These are phyloP conservation scores for Puccinellia tenuiflora DNA, from an alignment of 176 grass and related monocot genomes.

Conservation along the genomic window DNA sequence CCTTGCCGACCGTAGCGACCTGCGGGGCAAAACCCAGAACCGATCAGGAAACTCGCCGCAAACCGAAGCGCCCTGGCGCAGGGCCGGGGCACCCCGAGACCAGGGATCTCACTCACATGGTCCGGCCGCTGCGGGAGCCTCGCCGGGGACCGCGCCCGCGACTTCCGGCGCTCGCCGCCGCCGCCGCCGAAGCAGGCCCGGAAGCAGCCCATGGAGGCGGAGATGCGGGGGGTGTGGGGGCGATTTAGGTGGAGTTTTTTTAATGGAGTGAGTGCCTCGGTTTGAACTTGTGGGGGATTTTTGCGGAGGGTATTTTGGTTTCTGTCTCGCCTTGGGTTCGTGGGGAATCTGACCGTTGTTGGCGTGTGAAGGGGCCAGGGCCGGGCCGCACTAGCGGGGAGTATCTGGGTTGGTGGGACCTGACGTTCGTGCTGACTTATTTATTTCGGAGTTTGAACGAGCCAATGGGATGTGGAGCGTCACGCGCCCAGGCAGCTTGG, in stretches of 20 bases:
- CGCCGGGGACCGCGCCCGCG: constrained; percentile 6
- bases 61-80: not conserved
- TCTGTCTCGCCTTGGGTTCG: not conserved
- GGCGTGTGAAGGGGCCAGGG: not conserved
- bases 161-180: constrained; percentile 24
- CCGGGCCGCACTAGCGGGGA: too few relatives aligned
- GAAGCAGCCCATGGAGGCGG: constrained; percentile 82
- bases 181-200: constrained; percentile 70
- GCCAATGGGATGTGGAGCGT: not conserved
- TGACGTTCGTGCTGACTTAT: not conserved
- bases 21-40: constrained; percentile 4
- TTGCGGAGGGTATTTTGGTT: not conserved
- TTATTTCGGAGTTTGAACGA: not conserved
- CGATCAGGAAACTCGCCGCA: constrained; percentile 6
- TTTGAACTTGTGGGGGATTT: constrained; percentile 4
- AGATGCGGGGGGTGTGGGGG: not conserved
- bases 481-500: too few relatives aligned
- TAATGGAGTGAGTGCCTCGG: not conserved
- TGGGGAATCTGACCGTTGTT: constrained; percentile 46
- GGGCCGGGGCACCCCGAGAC: not conserved
- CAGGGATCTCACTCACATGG: constrained; percentile 39
- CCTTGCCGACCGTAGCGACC: not conserved
- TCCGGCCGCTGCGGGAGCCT: constrained; percentile 14
- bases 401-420: not conserved
- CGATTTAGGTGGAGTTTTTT: not conserved